A percentile compares a stretch with the other conserved stretches of the same genome.
Conservation (phyloP, 768 basidiomycete species). For the Lentinula sp. region DNA sequence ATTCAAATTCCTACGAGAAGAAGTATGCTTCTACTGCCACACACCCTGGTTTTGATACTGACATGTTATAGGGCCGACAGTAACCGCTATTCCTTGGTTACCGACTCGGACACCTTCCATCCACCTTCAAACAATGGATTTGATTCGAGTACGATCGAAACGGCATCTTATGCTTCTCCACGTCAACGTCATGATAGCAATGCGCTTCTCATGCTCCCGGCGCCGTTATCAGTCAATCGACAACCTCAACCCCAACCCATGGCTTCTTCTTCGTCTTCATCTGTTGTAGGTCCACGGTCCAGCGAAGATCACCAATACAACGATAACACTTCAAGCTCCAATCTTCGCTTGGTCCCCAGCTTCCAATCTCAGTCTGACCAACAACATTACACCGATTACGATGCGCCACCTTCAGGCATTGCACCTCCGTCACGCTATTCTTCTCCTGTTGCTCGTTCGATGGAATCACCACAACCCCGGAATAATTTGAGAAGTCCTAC, state of each 20-base stretch:
- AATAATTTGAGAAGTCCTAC: slow-evolving; percentile 10
- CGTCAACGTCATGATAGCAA: slow-evolving; percentile 66
- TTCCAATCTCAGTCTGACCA: slow-evolving; percentile 28
- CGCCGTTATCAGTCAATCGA: slow-evolving; percentile 62
- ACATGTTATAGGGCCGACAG: slow-evolving; percentile 24
- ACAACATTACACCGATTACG: slow-evolving; percentile 25
- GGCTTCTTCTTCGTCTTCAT: slow-evolving; percentile 37
- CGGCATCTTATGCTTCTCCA: slow-evolving; percentile 34
- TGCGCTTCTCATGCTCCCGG: slow-evolving; percentile 67
- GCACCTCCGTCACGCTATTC: slow-evolving; percentile 23
- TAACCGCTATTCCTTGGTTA: slow-evolving; percentile 72
- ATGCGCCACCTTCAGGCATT: slow-evolving; percentile 10
- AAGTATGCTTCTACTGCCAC: slow-evolving; percentile 11
- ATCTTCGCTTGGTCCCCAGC: slow-evolving; percentile 37
- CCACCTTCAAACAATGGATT: slow-evolving; percentile 41
- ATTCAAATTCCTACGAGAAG: slow-evolving; percentile 64
- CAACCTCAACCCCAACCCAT: slow-evolving; percentile 22
- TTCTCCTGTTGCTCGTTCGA: slow-evolving; percentile 4
- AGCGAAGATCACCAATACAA: slow-evolving; percentile 45
- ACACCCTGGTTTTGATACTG: slow-evolving; percentile 8
- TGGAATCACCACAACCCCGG: slow-evolving; percentile 6
- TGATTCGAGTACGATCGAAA: slow-evolving; percentile 62
- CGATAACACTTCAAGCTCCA: slow-evolving; percentile 27
- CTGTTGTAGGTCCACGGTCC: slow-evolving; percentile 37
- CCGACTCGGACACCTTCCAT: slow-evolving; percentile 69